Evolutionary conservation across 176 grass and related monocot species (phyloP).

Genomic region (Aechmea fasciata): DNA sequence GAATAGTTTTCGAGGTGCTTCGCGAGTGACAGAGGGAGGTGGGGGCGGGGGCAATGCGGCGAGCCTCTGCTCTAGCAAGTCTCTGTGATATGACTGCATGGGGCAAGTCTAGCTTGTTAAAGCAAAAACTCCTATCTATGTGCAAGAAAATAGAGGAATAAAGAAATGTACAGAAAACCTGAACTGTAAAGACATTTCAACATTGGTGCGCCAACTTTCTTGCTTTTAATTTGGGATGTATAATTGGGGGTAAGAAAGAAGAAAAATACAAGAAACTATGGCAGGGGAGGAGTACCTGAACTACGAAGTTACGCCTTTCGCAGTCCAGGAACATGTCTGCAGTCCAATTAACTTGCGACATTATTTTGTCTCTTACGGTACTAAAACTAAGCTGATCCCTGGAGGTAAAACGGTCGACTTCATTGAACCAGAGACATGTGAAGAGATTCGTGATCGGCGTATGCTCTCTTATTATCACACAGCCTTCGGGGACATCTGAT

Average conservation of each 20-base stretch:
- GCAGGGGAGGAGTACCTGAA: conserved; percentile 50
- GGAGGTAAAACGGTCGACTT: conserved; percentile 82
- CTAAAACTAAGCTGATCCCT: conserved; percentile 96
- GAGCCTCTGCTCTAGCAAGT: conserved; percentile 9
- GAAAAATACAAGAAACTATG: not conserved
- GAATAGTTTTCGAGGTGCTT: not conserved
- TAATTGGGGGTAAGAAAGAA: not conserved
- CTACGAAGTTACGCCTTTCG: conserved; percentile 85
- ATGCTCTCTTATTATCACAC: conserved; percentile 89
- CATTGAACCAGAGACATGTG: conserved; percentile 95
- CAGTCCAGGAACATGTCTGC: conserved; percentile 96
- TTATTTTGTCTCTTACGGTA: conserved; percentile 88
- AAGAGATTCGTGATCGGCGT: conserved; percentile 81
- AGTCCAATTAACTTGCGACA: conserved; percentile 59
- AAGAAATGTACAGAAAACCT: not conserved
- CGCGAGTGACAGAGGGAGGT: not conserved
- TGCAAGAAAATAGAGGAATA: not conserved
- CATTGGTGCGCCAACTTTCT: not conserved
- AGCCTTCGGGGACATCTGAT: conserved; percentile 96
- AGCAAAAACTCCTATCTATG: not conserved
- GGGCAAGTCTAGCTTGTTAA: not conserved
- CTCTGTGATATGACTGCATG: conserved; percentile 9
- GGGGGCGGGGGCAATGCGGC: not conserved
- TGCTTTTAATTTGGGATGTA: not conserved
- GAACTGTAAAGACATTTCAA: not conserved